These are phyloP conservation scores for Chlorella vulgaris DNA, from an alignment of 139 green algal species.

Conservation along the genomic window DNA sequence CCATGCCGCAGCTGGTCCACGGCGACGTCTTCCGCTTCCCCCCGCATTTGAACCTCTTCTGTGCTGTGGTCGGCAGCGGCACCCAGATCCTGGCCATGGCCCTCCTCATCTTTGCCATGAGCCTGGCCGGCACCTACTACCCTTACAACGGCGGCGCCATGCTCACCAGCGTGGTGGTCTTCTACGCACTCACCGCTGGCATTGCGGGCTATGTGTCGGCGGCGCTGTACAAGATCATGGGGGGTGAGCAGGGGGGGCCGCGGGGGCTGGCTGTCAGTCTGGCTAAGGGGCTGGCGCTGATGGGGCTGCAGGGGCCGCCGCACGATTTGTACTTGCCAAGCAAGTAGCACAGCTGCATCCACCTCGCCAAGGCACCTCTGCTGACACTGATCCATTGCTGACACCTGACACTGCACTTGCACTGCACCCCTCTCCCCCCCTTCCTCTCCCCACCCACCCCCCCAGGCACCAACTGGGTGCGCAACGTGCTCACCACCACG, in stretches of 20 bases:
- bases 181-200: constrained; percentile 89
- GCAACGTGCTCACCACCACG: constrained; percentile 75
- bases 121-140: constrained; percentile 90
- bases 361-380: too few species aligned
- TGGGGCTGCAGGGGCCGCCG: too few species aligned
- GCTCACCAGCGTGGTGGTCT: constrained; percentile 82
- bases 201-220: constrained; percentile 86
- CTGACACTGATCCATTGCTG: too few species aligned
- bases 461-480: constrained; percentile 73
- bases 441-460: neutral
- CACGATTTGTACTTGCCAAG: too few species aligned
- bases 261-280: neutral
- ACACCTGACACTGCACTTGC: neutral
- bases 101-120: constrained; percentile 82
- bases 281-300: too few species aligned
- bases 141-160: constrained; percentile 94
- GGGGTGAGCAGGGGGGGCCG: neutral
- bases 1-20: constrained; percentile 75
- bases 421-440: neutral
- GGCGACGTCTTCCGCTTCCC: constrained; percentile 96
- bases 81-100: constrained; percentile 81
- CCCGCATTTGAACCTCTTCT: constrained; percentile 77
- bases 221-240: constrained; percentile 87
- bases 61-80: constrained; percentile 84
- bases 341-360: too few species aligned